Evolutionary conservation across 768 basidiomycete species (phyloP).

Genomic region (Mycena polygramma): DNA sequence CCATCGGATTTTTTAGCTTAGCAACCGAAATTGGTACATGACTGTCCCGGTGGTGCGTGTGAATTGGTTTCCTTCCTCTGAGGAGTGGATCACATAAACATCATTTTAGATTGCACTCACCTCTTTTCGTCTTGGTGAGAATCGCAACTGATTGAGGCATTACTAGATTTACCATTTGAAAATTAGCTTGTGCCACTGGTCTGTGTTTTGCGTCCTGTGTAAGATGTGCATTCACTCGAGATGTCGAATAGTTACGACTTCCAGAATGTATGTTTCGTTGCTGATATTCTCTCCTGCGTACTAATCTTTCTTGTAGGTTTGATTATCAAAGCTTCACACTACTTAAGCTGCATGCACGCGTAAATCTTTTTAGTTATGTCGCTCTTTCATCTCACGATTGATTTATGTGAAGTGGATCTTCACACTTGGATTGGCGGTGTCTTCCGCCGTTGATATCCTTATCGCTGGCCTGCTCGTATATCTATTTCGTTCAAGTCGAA

Average conservation of each 20-base stretch:
- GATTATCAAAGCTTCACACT: conserved; percentile 34
- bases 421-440: conserved; percentile 57
- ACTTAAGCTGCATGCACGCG: conserved; percentile 36
- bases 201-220: conserved; percentile 1
- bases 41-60: conserved; percentile 39
- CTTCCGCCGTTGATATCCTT: conserved; percentile 55
- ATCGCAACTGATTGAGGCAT: neutral
- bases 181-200: conserved; percentile 39
- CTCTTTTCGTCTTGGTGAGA: conserved; percentile 40
- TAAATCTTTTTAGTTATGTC: neutral
- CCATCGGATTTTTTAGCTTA: conserved; percentile 50
- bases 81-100: neutral
- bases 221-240: neutral
- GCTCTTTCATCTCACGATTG: neutral
- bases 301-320: conserved; percentile 36
- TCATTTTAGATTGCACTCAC: conserved; percentile 35
- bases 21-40: conserved; percentile 41
- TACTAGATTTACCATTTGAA: too few relatives aligned
- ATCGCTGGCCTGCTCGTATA: conserved; percentile 52
- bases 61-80: neutral
- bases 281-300: neutral
- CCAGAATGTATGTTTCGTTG: conserved; percentile 39
- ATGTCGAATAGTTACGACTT: conserved; percentile 39
- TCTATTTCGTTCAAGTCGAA: conserved; percentile 50
- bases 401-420: conserved; percentile 55